phyloP scores from a whole-genome alignment of 2,329 filamentous ascomycete genomes.

The Pyrenochaeta sp. region DNA sequence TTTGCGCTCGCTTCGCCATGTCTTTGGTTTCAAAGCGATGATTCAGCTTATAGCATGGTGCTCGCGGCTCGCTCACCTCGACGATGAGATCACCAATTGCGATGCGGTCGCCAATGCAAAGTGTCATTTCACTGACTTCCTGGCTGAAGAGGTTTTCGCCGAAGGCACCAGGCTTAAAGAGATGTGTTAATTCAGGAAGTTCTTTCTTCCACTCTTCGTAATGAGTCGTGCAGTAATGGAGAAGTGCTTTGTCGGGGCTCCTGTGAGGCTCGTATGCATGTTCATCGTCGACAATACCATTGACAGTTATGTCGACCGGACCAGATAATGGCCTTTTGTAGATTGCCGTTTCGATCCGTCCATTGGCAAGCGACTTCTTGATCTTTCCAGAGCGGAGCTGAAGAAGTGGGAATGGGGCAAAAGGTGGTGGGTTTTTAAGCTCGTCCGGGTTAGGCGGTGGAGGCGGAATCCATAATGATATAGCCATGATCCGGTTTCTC shows the following conservation, averaged over 20 bases:
- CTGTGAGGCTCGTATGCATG: conserved; percentile 69
- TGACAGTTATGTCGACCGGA: conserved; percentile 55
- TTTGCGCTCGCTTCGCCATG: conserved; percentile 66
- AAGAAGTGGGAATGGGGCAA: conserved; percentile 57
- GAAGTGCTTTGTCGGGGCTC: conserved; percentile 69
- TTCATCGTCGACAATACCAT: conserved; percentile 66
- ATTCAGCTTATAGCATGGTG: conserved; percentile 74
- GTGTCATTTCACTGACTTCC: conserved; percentile 67
- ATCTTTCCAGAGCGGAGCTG: conserved; percentile 66
- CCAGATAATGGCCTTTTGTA: conserved; percentile 58
- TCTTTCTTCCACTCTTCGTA: conserved; percentile 64
- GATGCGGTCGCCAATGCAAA: conserved; percentile 70
- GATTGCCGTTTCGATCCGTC: conserved; percentile 61
- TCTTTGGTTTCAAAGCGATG: conserved; percentile 70
- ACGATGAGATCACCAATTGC: conserved; percentile 60
- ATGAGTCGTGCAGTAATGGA: conserved; percentile 67
- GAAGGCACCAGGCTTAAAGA: conserved; percentile 66
- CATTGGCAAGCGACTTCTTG: conserved; percentile 61
- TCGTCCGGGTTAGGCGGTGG: conserved; percentile 28
- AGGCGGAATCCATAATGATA: conserved; percentile 28
- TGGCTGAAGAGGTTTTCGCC: conserved; percentile 69
- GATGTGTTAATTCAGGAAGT: conserved; percentile 59
- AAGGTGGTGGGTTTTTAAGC: conserved; percentile 29
- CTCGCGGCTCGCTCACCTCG: conserved; percentile 67
- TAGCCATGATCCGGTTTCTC: conserved; percentile 16